A percentile compares a stretch with the other conserved stretches of the same genome.
These are phyloP conservation scores for Coemansia sp. DNA, from an alignment of 192 early-diverging fungal species.

Conservation along the genomic window DNA sequence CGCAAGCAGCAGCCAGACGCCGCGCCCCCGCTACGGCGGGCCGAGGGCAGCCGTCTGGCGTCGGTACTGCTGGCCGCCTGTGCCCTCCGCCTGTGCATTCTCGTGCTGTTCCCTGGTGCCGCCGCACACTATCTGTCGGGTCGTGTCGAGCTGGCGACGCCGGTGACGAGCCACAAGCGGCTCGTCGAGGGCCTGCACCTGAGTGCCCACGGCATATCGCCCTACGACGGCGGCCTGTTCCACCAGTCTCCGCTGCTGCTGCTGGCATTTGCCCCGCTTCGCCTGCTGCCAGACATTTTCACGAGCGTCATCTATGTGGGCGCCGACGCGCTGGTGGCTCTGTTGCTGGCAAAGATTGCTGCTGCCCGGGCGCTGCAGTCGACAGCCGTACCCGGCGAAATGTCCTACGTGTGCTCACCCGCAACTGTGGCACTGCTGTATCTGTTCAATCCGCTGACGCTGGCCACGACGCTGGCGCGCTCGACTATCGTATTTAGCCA, in stretches of 20 bases:
- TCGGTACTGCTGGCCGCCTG: slow-evolving; percentile 11
- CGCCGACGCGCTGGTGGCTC: slow-evolving; percentile 62
- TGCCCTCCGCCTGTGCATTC: slow-evolving; percentile 37
- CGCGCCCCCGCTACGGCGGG: too few relatives aligned
- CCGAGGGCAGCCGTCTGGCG: slow-evolving; percentile 15
- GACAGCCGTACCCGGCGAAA: slow-evolving; percentile 38
- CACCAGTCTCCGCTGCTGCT: slow-evolving; percentile 87
- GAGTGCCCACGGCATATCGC: slow-evolving; percentile 63
- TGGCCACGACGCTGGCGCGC: slow-evolving; percentile 66
- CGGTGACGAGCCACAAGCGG: slow-evolving; percentile 82
- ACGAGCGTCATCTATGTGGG: slow-evolving; percentile 53
- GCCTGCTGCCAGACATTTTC: slow-evolving; percentile 49
- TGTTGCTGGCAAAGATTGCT: slow-evolving; percentile 56
- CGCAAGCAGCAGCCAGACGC: too few relatives aligned
- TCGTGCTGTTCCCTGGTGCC: slow-evolving; percentile 32
- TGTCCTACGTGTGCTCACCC: slow-evolving; percentile 30
- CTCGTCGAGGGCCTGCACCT: slow-evolving; percentile 81
- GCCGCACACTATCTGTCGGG: slow-evolving; percentile 44
- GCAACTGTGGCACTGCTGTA: slow-evolving; percentile 44
- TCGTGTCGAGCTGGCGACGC: slow-evolving; percentile 77
- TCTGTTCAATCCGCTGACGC: slow-evolving; percentile 80
- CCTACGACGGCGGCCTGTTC: slow-evolving; percentile 84
- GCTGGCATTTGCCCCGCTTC: slow-evolving; percentile 60
- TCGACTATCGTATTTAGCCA: slow-evolving; percentile 75
- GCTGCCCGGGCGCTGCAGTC: slow-evolving; percentile 16